Evolutionary conservation across 257 asterid genomes (phyloP).

Genomic region (Fraxinus quadrangulata): DNA sequence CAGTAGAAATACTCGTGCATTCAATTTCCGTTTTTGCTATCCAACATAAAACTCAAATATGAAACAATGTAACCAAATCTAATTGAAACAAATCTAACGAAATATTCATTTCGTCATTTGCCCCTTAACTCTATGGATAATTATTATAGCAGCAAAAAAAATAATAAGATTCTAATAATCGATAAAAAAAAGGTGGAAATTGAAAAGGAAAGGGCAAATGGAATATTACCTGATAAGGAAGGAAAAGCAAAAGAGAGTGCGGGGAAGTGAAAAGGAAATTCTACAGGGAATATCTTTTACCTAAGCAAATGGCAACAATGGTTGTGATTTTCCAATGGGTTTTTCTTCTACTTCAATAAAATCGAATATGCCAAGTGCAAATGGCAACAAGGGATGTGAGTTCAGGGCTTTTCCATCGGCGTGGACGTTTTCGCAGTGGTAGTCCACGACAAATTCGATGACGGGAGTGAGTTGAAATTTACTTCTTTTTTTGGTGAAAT

Average conservation of each 20-base stretch:
- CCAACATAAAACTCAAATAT: slow-evolving; percentile 13
- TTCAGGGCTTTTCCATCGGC: too few relatives aligned
- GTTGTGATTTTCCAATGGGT: too few relatives aligned
- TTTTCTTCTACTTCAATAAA: too few relatives aligned
- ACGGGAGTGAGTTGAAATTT: too few relatives aligned
- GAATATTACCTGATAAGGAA: not conserved
- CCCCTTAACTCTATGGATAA: too few relatives aligned
- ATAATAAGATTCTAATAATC: slow-evolving; percentile 13
- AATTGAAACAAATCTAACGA: not conserved
- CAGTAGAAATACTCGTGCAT: not conserved
- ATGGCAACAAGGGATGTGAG: too few relatives aligned
- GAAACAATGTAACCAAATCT: slow-evolving; percentile 6
- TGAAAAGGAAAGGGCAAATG: not conserved
- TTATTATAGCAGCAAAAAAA: slow-evolving; percentile 21
- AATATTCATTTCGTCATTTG: not conserved
- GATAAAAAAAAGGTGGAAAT: not conserved
- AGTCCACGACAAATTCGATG: too few relatives aligned
- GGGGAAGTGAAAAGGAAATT: not conserved
- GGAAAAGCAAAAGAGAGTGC: not conserved
- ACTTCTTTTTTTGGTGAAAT: too few relatives aligned
- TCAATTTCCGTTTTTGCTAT: not conserved
- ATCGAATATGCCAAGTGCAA: too few relatives aligned
- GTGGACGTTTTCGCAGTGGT: too few relatives aligned
- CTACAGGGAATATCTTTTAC: slow-evolving; percentile 32
- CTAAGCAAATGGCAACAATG: not conserved